phyloP scores from a whole-genome alignment of 192 early-diverging fungal species.

The Radiomyces spectabilis region DNA sequence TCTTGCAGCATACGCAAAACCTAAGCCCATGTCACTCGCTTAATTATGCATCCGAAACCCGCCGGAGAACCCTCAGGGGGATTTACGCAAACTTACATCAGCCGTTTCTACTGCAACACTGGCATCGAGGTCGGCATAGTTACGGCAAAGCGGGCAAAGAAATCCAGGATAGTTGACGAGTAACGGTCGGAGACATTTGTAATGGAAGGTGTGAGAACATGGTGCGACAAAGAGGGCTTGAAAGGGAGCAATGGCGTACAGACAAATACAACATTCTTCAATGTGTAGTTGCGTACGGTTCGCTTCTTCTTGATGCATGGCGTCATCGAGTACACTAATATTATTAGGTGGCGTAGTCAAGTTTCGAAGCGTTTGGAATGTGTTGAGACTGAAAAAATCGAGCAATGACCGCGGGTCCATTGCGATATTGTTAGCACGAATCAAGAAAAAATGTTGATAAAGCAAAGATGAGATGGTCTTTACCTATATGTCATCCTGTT shows the following conservation, averaged over 20 bases:
- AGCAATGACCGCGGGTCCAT: too few species aligned
- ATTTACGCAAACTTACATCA: slow-evolving; percentile 17
- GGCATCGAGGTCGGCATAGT: slow-evolving; percentile 86
- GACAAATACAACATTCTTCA: slow-evolving; percentile 85
- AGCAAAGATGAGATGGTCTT: slow-evolving; percentile 23
- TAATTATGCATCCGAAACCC: too few species aligned
- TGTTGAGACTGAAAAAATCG: slow-evolving; percentile 30
- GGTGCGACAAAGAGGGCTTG: slow-evolving; percentile 90
- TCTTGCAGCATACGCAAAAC: too few species aligned
- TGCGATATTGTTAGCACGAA: slow-evolving; percentile 25
- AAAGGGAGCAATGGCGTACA: slow-evolving; percentile 77
- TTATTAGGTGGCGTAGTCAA: slow-evolving; percentile 35
- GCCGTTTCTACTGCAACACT: slow-evolving; percentile 49
- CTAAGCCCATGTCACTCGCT: too few species aligned
- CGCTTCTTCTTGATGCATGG: slow-evolving; percentile 18
- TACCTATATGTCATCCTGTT: slow-evolving; percentile 53
- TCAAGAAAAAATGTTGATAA: neutral
- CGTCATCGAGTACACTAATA: slow-evolving; percentile 20
- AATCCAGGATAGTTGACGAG: slow-evolving; percentile 58
- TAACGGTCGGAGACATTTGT: slow-evolving; percentile 70
- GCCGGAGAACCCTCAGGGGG: too few species aligned
- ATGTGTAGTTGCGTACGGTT: neutral
- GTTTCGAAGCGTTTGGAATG: slow-evolving; percentile 37
- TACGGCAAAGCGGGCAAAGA: slow-evolving; percentile 75
- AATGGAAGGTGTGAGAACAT: slow-evolving; percentile 91